These are phyloP conservation scores for Dissoconium aciculare DNA, from an alignment of 2,329 filamentous ascomycete genomes.

Conservation along the genomic window DNA sequence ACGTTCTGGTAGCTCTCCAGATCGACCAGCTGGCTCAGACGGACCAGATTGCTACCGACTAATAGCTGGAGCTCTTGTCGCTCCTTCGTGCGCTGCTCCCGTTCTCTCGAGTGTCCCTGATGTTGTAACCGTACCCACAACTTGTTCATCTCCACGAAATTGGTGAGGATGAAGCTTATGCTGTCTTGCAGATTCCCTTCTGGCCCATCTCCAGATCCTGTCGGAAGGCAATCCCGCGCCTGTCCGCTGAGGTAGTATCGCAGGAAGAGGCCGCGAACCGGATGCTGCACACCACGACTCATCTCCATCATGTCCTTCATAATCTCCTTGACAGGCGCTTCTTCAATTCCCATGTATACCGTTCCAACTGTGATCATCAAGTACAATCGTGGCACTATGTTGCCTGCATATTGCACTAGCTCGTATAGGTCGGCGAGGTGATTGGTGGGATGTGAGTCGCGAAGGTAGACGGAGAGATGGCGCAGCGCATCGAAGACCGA, in stretches of 20 bases:
- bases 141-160: slow-evolving; percentile 99
- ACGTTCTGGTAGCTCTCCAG: slow-evolving; percentile 83
- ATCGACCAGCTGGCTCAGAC: slow-evolving; percentile 88
- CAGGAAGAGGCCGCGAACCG: slow-evolving; percentile 84
- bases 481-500: slow-evolving; percentile 94
- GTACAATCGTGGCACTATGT: slow-evolving; percentile 90
- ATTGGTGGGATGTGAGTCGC: slow-evolving; percentile 93
- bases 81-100: slow-evolving; percentile 86
- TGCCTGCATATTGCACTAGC: slow-evolving; percentile 93
- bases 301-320: slow-evolving; percentile 99
- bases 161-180: slow-evolving; percentile 94
- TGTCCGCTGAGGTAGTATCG: slow-evolving; percentile 94
- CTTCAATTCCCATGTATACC: slow-evolving; percentile 96
- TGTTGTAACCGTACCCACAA: slow-evolving; percentile 95
- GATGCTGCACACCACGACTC: slow-evolving; percentile 94
- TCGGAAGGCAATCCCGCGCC: slow-evolving; percentile 75
- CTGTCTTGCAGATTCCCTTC: slow-evolving; percentile 94
- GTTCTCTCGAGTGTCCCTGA: slow-evolving; percentile 87
- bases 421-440: slow-evolving; percentile 97
- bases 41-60: slow-evolving; percentile 90
- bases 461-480: slow-evolving; percentile 88
- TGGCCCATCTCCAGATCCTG: slow-evolving; percentile 69
- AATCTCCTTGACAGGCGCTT: slow-evolving; percentile 96
- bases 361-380: slow-evolving; percentile 99
- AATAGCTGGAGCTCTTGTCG: slow-evolving; percentile 88